A percentile compares a stretch with the other conserved stretches of the same genome.
These are phyloP conservation scores for Aechmea fasciata DNA, from an alignment of 176 grass and related monocot genomes.

Conservation along the genomic window DNA sequence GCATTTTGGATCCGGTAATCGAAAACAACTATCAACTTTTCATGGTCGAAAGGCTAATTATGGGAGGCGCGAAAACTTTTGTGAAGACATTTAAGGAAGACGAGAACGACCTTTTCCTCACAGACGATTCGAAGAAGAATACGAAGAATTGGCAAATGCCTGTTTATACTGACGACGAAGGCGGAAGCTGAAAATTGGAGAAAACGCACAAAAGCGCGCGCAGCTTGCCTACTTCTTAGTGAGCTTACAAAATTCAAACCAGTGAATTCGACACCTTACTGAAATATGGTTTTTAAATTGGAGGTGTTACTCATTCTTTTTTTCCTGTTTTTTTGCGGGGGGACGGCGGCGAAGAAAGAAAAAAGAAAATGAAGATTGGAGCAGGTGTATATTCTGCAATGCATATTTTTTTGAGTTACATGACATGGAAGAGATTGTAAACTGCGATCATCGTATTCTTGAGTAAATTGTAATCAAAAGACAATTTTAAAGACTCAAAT, in stretches of 20 bases:
- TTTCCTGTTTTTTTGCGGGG: neutral
- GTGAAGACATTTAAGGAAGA: slow-evolving; percentile 94
- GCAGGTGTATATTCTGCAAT: neutral
- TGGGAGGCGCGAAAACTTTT: slow-evolving; percentile 65
- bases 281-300: neutral
- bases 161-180: slow-evolving; percentile 51
- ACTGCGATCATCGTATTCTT: neutral
- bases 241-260: neutral
- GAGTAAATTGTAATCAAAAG: too few species aligned
- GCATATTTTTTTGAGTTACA: neutral
- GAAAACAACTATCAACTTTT: slow-evolving; percentile 89
- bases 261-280: neutral
- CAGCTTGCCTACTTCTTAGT: neutral
- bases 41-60: slow-evolving; percentile 88
- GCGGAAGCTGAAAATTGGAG: neutral
- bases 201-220: neutral
- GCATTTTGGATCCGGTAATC: slow-evolving; percentile 56
- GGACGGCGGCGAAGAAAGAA: neutral
- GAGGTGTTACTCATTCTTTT: neutral
- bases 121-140: slow-evolving; percentile 82
- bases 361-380: neutral
- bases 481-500: too few species aligned
- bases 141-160: slow-evolving; percentile 73
- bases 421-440: neutral
- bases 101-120: slow-evolving; percentile 65